These are phyloP conservation scores for Oidiodendron maius DNA, from an alignment of 495 filamentous ascomycete species.

Conservation along the genomic window DNA sequence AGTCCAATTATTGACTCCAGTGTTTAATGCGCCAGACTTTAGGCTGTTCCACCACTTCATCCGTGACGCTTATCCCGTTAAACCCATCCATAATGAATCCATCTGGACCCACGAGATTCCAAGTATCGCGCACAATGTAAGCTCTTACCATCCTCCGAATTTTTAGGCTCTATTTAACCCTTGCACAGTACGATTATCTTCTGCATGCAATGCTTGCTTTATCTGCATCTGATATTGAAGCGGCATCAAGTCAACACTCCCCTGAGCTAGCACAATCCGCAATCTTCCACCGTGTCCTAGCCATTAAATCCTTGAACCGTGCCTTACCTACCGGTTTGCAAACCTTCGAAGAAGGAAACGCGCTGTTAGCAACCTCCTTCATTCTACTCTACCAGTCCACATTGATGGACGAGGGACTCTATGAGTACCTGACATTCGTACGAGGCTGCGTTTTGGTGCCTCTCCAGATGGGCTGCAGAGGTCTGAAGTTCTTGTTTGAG, in stretches of 20 bases:
- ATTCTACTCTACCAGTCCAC: slow-evolving; percentile 53
- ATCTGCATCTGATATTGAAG: slow-evolving; percentile 45
- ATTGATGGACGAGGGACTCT: slow-evolving; percentile 50
- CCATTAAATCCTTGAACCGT: slow-evolving; percentile 47
- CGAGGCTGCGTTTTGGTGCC: slow-evolving; percentile 51
- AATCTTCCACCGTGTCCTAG: slow-evolving; percentile 47
- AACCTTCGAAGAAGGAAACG: slow-evolving; percentile 33
- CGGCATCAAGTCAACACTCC: neutral
- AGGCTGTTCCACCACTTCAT: slow-evolving; percentile 60
- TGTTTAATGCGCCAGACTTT: slow-evolving; percentile 47
- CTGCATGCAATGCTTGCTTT: slow-evolving; percentile 56
- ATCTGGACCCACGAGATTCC: slow-evolving; percentile 56
- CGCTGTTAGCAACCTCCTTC: slow-evolving; percentile 50
- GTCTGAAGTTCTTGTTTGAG: slow-evolving; percentile 39
- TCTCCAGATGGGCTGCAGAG: slow-evolving; percentile 36
- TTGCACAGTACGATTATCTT: slow-evolving; percentile 37
- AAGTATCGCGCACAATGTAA: slow-evolving; percentile 47
- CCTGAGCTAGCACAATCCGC: slow-evolving; percentile 23
- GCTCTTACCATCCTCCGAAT: slow-evolving; percentile 1
- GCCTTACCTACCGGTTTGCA: slow-evolving; percentile 30
- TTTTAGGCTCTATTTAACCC: slow-evolving; percentile 1
- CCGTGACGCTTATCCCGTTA: slow-evolving; percentile 47
- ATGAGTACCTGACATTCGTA: slow-evolving; percentile 57
- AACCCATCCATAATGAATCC: slow-evolving; percentile 49
- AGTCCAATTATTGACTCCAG: slow-evolving; percentile 1